phyloP scores from a whole-genome alignment of 108 stramenopile species.

The Schizochytrium sp. region DNA sequence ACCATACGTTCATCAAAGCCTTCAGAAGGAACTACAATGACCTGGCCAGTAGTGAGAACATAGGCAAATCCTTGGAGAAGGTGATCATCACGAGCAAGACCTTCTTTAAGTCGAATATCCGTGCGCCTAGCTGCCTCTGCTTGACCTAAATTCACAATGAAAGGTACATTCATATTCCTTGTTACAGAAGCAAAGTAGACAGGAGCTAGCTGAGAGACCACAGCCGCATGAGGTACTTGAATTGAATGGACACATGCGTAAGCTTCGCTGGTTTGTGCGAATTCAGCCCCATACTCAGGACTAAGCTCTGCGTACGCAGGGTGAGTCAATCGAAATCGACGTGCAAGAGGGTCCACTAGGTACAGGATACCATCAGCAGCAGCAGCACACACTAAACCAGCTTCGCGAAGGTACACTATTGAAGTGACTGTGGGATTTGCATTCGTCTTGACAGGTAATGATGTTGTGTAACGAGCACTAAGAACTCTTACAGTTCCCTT shows the following conservation, averaged over 20 bases:
- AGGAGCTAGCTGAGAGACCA: not conserved
- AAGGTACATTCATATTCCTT: not conserved
- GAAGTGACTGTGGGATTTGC: not conserved
- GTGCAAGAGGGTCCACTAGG: constrained; percentile 29
- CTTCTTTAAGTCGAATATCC: not conserved
- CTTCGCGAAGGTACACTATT: not conserved
- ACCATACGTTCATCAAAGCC: constrained; percentile 29
- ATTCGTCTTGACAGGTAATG: not conserved
- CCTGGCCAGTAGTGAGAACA: not conserved
- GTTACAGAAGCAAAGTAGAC: not conserved
- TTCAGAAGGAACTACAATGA: not conserved
- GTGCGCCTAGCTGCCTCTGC: not conserved
- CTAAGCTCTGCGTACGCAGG: not conserved
- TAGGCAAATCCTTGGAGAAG: constrained; percentile 44
- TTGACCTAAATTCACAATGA: not conserved
- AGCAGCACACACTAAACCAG: not conserved
- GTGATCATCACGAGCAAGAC: not conserved
- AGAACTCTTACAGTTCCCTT: not conserved
- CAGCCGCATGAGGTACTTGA: not conserved
- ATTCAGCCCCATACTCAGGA: not conserved
- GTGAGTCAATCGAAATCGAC: constrained; percentile 38
- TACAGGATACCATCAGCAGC: not conserved
- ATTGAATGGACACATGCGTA: constrained; percentile 5
- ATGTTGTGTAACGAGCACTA: not conserved
- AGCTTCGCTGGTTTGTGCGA: not conserved